These are phyloP conservation scores for Lipomyces japonicus DNA, from an alignment of 805 yeast genomes.

Conservation along the genomic window DNA sequence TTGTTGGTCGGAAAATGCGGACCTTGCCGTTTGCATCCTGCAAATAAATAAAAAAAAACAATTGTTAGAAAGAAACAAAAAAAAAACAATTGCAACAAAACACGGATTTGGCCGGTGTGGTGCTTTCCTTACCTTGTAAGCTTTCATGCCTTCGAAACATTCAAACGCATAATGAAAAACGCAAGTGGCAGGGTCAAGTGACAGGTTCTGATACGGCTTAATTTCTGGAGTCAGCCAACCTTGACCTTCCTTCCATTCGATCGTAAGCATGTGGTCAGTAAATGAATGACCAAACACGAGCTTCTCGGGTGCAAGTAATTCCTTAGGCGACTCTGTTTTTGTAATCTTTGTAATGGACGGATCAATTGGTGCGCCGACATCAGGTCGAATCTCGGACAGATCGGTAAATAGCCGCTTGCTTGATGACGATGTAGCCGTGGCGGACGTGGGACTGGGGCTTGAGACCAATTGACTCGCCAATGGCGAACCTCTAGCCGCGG, in stretches of 20 bases:
- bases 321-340: conserved; percentile 49
- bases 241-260: conserved; percentile 69
- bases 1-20: conserved; percentile 85
- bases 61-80: neutral
- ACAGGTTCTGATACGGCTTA: conserved; percentile 73
- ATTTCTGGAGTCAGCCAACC: conserved; percentile 94
- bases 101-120: no score
- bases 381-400: conserved; percentile 2
- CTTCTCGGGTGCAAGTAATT: conserved; percentile 55
- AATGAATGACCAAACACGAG: conserved; percentile 70
- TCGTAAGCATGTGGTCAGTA: conserved; percentile 81
- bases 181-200: conserved; percentile 80
- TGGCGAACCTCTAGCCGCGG: no score
- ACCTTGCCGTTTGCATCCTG: conserved; percentile 56
- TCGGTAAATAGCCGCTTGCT: neutral
- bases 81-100: no score
- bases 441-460: no score
- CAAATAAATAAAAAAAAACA: neutral
- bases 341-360: conserved; percentile 52
- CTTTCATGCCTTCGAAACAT: conserved; percentile 93
- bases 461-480: no score
- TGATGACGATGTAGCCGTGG: no score
- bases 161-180: conserved; percentile 95
- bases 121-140: conserved; percentile 46
- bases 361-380: conserved; percentile 32